phyloP scores from a whole-genome alignment of 2,329 filamentous ascomycete species.

The Trichothecium sympodiale region DNA sequence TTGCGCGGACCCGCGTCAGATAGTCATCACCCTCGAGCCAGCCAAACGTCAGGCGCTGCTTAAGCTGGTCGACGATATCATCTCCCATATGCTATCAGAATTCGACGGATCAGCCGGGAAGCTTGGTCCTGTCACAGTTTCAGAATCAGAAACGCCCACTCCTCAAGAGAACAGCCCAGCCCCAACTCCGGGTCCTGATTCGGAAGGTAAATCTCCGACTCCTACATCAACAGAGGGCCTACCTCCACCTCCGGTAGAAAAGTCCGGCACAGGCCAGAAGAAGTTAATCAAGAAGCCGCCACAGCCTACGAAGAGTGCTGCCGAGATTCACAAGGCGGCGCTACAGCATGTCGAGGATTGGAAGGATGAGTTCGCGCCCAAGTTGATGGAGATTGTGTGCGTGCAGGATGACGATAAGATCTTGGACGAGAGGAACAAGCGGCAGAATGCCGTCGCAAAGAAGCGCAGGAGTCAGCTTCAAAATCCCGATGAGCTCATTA shows the following conservation, averaged over 20 bases:
- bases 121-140: slow-evolving; percentile 15
- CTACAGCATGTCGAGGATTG: slow-evolving; percentile 67
- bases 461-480: slow-evolving; percentile 14
- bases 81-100: slow-evolving; percentile 41
- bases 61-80: slow-evolving; percentile 38
- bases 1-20: slow-evolving; percentile 41
- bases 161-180: neutral
- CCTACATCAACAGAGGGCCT: neutral
- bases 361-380: slow-evolving; percentile 57
- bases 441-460: slow-evolving; percentile 29
- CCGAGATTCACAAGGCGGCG: slow-evolving; percentile 37
- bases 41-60: slow-evolving; percentile 40
- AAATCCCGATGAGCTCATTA: slow-evolving; percentile 28
- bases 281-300: slow-evolving; percentile 7
- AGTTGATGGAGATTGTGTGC: slow-evolving; percentile 57
- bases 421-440: slow-evolving; percentile 32
- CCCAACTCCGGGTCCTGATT: neutral
- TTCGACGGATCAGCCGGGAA: slow-evolving; percentile 27
- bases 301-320: slow-evolving; percentile 7
- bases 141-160: slow-evolving; percentile 3
- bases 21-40: slow-evolving; percentile 42
- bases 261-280: slow-evolving; percentile 5
- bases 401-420: slow-evolving; percentile 36
- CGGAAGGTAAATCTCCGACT: neutral
- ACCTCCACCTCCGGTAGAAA: neutral